These are phyloP conservation scores for Arabidopsis suecica DNA, from an alignment of 345 rosid species.

Conservation along the genomic window DNA sequence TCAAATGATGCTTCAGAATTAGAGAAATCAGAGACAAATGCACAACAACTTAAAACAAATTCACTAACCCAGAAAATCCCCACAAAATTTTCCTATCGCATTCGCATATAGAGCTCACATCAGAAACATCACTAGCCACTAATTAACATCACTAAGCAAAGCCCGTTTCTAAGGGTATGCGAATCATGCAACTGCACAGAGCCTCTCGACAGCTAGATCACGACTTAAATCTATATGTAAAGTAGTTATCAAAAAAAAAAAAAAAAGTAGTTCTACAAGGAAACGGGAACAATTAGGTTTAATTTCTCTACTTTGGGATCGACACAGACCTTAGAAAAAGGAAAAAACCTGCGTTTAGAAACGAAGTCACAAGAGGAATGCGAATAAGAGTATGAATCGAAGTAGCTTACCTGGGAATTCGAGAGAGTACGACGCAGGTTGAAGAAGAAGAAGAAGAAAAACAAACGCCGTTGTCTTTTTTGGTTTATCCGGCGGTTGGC, in stretches of 20 bases:
- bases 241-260: neutral
- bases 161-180: neutral
- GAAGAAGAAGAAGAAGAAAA: neutral
- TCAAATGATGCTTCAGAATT: neutral
- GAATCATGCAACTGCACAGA: constrained; percentile 12
- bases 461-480: constrained; percentile 7
- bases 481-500: constrained; percentile 13
- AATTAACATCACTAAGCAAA: constrained; percentile 11
- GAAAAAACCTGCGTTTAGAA: constrained; percentile 11
- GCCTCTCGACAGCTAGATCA: constrained; percentile 16
- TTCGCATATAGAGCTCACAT: neutral
- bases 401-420: constrained; percentile 22
- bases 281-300: constrained; percentile 3
- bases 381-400: constrained; percentile 31
- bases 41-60: neutral
- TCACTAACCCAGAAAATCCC: neutral
- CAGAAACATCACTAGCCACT: neutral
- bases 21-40: constrained; percentile 12
- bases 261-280: neutral
- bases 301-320: constrained; percentile 17
- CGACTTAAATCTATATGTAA: neutral
- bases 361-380: constrained; percentile 19
- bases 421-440: neutral
- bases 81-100: neutral
- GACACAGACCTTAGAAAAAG: neutral